Conservation (phyloP, 2,329 filamentous ascomycete species). For the Diaporthe longicolla region DNA sequence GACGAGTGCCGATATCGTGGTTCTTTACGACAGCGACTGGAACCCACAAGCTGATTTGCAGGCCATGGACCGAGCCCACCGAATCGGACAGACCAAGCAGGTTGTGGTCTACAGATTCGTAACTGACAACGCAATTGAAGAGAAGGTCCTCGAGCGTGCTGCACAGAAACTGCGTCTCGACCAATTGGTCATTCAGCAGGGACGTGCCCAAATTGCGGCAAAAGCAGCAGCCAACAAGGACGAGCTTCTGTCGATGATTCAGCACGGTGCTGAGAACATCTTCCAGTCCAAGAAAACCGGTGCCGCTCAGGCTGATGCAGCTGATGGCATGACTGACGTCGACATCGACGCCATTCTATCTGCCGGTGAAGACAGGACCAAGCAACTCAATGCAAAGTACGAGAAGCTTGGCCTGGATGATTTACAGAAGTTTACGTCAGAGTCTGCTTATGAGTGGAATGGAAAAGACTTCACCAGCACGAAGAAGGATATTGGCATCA, state of each 20-base stretch:
- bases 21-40: conserved; percentile 98
- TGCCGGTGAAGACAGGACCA: conserved; percentile 89
- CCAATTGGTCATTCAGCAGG: conserved; percentile 98
- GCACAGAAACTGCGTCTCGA: conserved; percentile 97
- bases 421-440: conserved; percentile 96
- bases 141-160: conserved; percentile 96
- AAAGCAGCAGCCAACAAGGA: conserved; percentile 97
- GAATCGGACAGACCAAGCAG: conserved; percentile 98
- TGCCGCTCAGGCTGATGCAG: conserved; percentile 71
- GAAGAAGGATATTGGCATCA: conserved; percentile 93
- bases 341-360: conserved; percentile 92
- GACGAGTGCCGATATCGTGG: conserved; percentile 93
- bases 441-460: conserved; percentile 99
- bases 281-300: conserved; percentile 82
- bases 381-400: conserved; percentile 91
- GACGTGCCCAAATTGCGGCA: conserved; percentile 88
- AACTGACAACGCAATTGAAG: conserved; percentile 97
- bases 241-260: conserved; percentile 97
- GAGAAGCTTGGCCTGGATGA: conserved; percentile 98
- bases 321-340: conserved; percentile 80
- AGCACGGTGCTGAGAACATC: conserved; percentile 96
- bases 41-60: conserved; percentile 98
- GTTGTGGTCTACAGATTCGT: conserved; percentile 97
- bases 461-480: conserved; percentile 93
- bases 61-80: conserved; percentile 98